Evolutionary conservation across 257 asterid genomes (phyloP).

Genomic region (Jacaranda copaia): DNA sequence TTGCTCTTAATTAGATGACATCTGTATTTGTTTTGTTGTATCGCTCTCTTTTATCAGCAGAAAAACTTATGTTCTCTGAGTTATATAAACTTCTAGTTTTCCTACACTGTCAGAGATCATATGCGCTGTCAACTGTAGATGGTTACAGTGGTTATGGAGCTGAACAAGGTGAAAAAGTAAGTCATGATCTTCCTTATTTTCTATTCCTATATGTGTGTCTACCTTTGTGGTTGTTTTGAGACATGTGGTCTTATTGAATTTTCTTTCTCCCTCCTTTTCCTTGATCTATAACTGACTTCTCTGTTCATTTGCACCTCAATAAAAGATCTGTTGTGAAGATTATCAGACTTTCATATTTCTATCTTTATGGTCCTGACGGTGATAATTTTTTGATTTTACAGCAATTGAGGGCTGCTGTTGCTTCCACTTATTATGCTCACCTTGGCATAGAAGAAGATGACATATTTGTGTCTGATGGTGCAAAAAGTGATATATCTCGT

Average conservation of each 20-base stretch:
- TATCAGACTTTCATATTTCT: constrained; percentile 1
- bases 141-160: constrained; percentile 98
- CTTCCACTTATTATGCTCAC: constrained; percentile 75
- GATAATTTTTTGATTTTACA: constrained; percentile 38
- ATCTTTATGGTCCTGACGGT: neutral
- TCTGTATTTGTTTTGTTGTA: neutral
- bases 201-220: neutral
- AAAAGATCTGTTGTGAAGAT: neutral
- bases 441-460: constrained; percentile 91
- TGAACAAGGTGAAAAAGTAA: constrained; percentile 96
- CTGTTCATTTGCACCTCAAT: constrained; percentile 18
- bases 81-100: constrained; percentile 12
- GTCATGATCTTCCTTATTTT: constrained; percentile 25
- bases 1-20: constrained; percentile 16
- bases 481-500: constrained; percentile 97
- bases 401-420: constrained; percentile 91
- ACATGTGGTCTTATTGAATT: neutral
- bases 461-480: constrained; percentile 97
- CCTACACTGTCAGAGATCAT: constrained; percentile 62
- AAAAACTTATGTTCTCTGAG: neutral
- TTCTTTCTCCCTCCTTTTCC: neutral
- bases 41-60: neutral
- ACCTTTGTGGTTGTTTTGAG: too few relatives aligned
- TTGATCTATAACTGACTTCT: constrained; percentile 21
- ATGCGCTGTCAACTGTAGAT: constrained; percentile 72